Base-by-base conservation (phyloP, 495 filamentous ascomycete genomes). In the Penicillium daleae region DNA sequence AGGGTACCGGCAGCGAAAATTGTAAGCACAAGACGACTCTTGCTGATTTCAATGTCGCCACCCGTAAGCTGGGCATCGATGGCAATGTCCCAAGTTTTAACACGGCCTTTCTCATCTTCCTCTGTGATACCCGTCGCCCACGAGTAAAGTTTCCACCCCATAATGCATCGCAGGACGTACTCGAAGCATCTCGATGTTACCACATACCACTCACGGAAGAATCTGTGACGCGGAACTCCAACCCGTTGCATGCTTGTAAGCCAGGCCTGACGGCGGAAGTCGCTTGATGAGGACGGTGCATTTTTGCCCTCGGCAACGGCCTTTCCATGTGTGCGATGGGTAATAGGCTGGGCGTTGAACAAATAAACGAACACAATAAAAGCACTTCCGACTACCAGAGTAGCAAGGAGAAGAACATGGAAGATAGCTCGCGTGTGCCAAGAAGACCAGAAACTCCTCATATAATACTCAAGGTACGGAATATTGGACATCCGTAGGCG, bases 1-100 rank as follows among this genome's bases (percentile, higher is more conserved):
- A 97, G 80, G 6, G 94, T 97, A 29, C 90, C 90, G 13, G 92
- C 93, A 29, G 95, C 93, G 66, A 97, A 87, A 32, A 97, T 83
- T 1, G 94, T 96, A 35, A 98, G 84, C 0, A 92, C 86, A 29
- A 98, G 83, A 58, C 94, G 86, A 67, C 91, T 92, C 74, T 89
- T 92, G 78, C 87, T 96, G 66, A 98, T 89, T 70, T 96, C 91
- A 6, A 88, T 84, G 76, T 98, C 94, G 35, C 94, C 94, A 35
- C 94, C 94, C n/a, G 92, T 90, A 8, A 98, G 85, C 70, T 97
- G 94, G 58, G 94, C 93, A 76, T 98, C 94, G 52, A 97, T 85
- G 33, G 94, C 94, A 69, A 97, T 97, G 46, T 89, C 85, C 94
- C 94, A 98, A 0, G 93, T 92, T 77, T 96, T 97, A 63, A 96